Evolutionary conservation across 225 moss, liverwort and hornwort species (phyloP), one percentile per base, ranked within the genome.

Genomic region (Polytrichum formosum): DNA sequence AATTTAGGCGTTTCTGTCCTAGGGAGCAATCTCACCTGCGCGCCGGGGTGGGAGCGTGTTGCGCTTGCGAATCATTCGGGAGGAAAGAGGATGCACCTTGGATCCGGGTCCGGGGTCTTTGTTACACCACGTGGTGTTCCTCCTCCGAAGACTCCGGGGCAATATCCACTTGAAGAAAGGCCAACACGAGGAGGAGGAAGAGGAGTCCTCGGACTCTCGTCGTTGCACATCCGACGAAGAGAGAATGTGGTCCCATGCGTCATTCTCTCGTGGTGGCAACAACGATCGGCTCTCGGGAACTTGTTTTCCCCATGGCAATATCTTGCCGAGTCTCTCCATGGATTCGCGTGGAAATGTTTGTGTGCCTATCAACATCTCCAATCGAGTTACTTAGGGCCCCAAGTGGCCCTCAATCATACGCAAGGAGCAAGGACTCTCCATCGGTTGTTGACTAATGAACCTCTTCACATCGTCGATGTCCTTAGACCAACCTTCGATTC

Each of bases 31-130:
- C 13, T 27, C 5, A 64, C 72, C 33, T 5, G 1, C 17, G 55
- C 17, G 56, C 65, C 72, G 79, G 10, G 75, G 20, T 1, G 79
- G 75, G 1, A 75, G 74, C 5, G 18, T 75, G 56, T 88, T 88
- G 17, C 87, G 68, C 9, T 75, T 65, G 59, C 79, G 65, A 3
- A 88, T 88, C 23, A 84, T 1, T 75, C 75, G 81, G 10, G 87
- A 88, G 10, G 87, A 84, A 5, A 88, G 77, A 10, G 87, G 87
- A 59, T 88, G 87, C 6, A 88, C 66, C 64, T 84, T 84, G 16
- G 84, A 88, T 74, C 54, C 58, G 4, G 73, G 79, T 59, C 71
- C 66, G 26, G 68, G 71, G n/a, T 80, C 75, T 26, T 79, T 84
- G 13, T 46, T 0, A 71, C 75, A 77, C 82, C 66, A 82, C 5